Conservation (phyloP, 768 basidiomycete genomes). For the Agrocybe chaxingu region DNA sequence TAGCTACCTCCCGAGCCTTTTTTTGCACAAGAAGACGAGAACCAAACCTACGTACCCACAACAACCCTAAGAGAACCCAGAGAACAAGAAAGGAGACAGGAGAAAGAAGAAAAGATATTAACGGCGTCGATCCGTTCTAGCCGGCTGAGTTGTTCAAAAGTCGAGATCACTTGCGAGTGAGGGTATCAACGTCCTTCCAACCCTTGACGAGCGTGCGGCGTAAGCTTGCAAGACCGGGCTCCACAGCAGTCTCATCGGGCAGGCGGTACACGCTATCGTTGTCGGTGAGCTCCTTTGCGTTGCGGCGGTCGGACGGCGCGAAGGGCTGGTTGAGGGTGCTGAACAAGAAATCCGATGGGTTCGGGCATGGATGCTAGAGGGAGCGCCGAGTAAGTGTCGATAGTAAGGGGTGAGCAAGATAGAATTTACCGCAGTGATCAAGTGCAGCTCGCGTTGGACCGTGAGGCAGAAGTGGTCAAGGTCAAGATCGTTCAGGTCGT, state of each 20-base stretch:
- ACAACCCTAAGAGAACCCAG: no score
- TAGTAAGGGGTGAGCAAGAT: slow-evolving; percentile 3
- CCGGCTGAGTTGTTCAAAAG: background rate
- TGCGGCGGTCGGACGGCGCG: slow-evolving; percentile 59
- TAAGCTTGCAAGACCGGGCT: slow-evolving; percentile 32
- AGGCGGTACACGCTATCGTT: slow-evolving; percentile 25
- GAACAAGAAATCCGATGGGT: slow-evolving; percentile 53
- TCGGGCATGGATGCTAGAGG: slow-evolving; percentile 49
- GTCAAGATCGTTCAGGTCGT: slow-evolving; percentile 66
- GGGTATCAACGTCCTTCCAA: slow-evolving; percentile 39
- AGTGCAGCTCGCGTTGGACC: slow-evolving; percentile 66
- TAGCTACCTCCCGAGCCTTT: no score
- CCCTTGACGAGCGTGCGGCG: slow-evolving; percentile 36
- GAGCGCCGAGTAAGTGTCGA: background rate
- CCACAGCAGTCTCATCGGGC: slow-evolving; percentile 19
- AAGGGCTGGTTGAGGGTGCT: slow-evolving; percentile 65
- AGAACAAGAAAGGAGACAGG: no score
- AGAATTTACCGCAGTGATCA: slow-evolving; percentile 62
- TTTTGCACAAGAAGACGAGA: no score
- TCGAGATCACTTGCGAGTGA: slow-evolving; percentile 24
- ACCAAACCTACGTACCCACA: no score
- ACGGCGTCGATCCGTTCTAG: background rate
- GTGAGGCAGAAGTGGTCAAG: slow-evolving; percentile 67
- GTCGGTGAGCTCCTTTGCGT: slow-evolving; percentile 47
- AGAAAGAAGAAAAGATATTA: background rate